Evolutionary conservation across 2,329 filamentous ascomycete species (phyloP), one percentile per base, ranked within the genome.

Genomic region (Aspergillus sergii): DNA sequence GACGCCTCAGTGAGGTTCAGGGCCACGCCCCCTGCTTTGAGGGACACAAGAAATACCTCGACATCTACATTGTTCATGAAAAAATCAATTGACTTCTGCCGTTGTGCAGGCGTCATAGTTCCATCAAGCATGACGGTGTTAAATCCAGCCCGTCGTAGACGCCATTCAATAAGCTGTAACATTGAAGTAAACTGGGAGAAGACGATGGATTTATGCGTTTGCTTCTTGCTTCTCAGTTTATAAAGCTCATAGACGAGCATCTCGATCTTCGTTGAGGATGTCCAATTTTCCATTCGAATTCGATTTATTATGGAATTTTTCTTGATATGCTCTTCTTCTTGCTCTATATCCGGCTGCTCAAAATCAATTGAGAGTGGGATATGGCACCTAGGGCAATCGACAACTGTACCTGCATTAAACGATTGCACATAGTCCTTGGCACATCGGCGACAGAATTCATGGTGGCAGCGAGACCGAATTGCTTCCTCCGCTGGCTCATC

Each of bases 211-310:
- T 99, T 99, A 77, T 95, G 90, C 0, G 93, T 96, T 66, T 93
- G 89, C 76, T 96, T 97, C 80, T 96, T 92, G 62, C 91, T 96
- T 62, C 95, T 89, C 45, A 98, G 86, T 77, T 92, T 91, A 82
- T 96, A 95, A 2, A 99, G 86, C 73, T 98, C 93, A 73, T 97
- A 96, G 11, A 98, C 91, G 7, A 99, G 87, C 76, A 96, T 89
- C 80, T 99, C 95, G 69, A 99, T 99, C 82, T 99, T 99, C 66
- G 94, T 97, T 1, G 93, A 97, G 0, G 93, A 97, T 0, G 93
- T 97, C 95, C 95, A 99, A 72, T 98, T 92, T 76, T 96, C 92
- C 94, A 98, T 97, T 79, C 94, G 93, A 80, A 99, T 98, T 60
- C 95, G 91, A 77, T 98, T 98, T 83, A 98, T 96, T 77, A 99